Percentiles rank a stretch among this genome's conserved stretches.
Evolutionary conservation across 1,284 basidiomycete genomes (phyloP).

Genomic region (Agroathelia rolfsii): DNA sequence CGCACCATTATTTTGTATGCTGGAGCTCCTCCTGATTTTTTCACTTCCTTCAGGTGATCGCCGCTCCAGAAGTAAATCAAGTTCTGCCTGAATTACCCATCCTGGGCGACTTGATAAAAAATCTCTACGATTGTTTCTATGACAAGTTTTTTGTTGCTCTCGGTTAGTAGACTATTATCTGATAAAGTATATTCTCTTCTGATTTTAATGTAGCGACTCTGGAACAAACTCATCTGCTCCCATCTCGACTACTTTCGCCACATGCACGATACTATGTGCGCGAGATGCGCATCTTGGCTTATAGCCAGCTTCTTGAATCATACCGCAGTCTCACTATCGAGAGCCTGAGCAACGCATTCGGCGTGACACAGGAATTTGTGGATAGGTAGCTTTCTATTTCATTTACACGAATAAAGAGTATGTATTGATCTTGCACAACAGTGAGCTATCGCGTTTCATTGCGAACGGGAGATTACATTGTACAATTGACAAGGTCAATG

Average conservation of each 20-base stretch:
- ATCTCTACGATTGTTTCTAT: slow-evolving; percentile 89
- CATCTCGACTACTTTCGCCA: slow-evolving; percentile 77
- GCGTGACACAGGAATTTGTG: slow-evolving; percentile 82
- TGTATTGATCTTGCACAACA: slow-evolving; percentile 20
- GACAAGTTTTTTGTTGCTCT: slow-evolving; percentile 89
- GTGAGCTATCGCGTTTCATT: slow-evolving; percentile 90
- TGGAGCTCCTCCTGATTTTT: slow-evolving; percentile 7
- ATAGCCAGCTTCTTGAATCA: slow-evolving; percentile 84
- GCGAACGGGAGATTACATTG: slow-evolving; percentile 83
- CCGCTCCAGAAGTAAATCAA: slow-evolving; percentile 63
- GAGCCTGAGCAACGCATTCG: slow-evolving; percentile 81
- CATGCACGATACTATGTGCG: slow-evolving; percentile 90
- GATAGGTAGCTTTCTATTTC: slow-evolving; percentile 51
- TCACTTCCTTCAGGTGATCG: slow-evolving; percentile 40
- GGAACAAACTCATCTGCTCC: slow-evolving; percentile 80
- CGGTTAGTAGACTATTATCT: slow-evolving; percentile 32
- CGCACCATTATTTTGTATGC: neutral
- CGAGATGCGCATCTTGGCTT: slow-evolving; percentile 95
- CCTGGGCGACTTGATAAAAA: slow-evolving; percentile 62
- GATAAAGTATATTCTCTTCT: slow-evolving; percentile 4
- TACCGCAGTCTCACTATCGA: slow-evolving; percentile 89
- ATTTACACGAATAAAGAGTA: slow-evolving; percentile 1
- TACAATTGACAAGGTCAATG: slow-evolving; percentile 90
- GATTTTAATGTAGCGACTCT: slow-evolving; percentile 53
- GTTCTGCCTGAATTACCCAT: slow-evolving; percentile 62